Evolutionary conservation across 2,329 filamentous ascomycete species (phyloP), one percentile per base, ranked within the genome.

Genomic region (Alternaria sp.): DNA sequence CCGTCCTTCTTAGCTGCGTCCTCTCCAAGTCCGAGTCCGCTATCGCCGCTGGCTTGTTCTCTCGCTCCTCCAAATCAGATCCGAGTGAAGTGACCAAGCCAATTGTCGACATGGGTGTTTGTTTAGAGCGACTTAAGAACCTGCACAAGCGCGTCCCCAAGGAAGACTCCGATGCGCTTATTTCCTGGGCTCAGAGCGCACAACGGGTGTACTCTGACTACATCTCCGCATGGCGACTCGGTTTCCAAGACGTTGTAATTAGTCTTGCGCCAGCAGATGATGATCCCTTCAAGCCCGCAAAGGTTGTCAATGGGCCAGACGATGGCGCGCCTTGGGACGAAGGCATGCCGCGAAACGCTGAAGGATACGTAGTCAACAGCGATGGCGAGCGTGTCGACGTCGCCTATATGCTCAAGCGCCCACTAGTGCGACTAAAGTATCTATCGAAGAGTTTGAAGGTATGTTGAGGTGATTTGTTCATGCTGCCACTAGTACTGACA

Each of bases 341-440:
- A 40, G 80, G 78, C 4, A 80, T 88, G 74, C 80, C 83, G 33
- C 80, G 84, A 62, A 86, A 88, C 70, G 81, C 85, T 44, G 81
- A 86, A 60, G 85, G 86, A 10, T 86, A 88, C 68, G 80, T 88
- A 14, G 79, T 87, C 49, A 87, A 93, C 65, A 86, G 86, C 33
- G 85, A 94, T 62, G 95, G 94, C 11, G 92, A 97, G 75, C 88
- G 92, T 51, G 93, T 97, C 8, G 95, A 98, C 74, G 95, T 99
- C 46, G 93, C 93, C 7, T 96, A 95, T 77, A 83, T 99, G 44
- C 82, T 99, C 51, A 97, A 96, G 79, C 84, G 94, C 53, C 95
- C 95, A 0, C 80, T 99, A 40, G 88, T 97, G 23, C 87, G 95
- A 45, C 82, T 97, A 60, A 97, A 97, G 76, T 91, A 93, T 77